phyloP scores from a whole-genome alignment of 2,329 filamentous ascomycete genomes.

The Penicillium italicum region DNA sequence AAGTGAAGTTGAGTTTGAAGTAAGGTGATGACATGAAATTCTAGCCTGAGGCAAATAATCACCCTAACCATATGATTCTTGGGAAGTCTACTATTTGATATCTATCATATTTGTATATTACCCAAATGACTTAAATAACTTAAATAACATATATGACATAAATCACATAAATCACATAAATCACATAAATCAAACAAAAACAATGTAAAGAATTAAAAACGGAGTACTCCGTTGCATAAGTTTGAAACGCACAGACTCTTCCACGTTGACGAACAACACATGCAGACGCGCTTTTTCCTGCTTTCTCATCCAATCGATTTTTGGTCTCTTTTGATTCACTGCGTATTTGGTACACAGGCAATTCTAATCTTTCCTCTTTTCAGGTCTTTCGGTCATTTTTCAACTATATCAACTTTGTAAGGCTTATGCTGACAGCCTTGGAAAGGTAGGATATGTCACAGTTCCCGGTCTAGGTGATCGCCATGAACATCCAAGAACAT shows the following conservation, averaged over 20 bases:
- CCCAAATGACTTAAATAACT: too few species aligned
- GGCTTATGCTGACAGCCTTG: neutral
- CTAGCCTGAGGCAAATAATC: neutral
- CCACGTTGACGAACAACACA: slow-evolving; percentile 8
- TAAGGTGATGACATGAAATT: neutral
- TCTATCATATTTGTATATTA: too few species aligned
- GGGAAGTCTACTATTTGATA: too few species aligned
- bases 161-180: too few species aligned
- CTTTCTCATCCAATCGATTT: slow-evolving; percentile 18
- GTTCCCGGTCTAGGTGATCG: neutral
- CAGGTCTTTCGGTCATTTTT: neutral
- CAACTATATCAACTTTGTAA: neutral
- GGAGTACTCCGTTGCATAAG: neutral
- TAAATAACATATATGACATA: too few species aligned
- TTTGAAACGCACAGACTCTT: slow-evolving; percentile 4
- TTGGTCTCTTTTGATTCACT: neutral
- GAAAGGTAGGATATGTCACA: neutral
- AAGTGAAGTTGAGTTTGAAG: neutral
- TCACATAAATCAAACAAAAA: too few species aligned
- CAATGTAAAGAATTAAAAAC: too few species aligned
- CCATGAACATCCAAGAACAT: neutral
- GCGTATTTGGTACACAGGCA: too few species aligned
- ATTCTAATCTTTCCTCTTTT: neutral
- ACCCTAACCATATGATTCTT: too few species aligned
- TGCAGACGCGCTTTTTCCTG: slow-evolving; percentile 8